Evolutionary conservation across 2,329 filamentous ascomycete species (phyloP), one percentile per base, ranked within the genome.

Genomic region (Purpureocillium lavendulum): DNA sequence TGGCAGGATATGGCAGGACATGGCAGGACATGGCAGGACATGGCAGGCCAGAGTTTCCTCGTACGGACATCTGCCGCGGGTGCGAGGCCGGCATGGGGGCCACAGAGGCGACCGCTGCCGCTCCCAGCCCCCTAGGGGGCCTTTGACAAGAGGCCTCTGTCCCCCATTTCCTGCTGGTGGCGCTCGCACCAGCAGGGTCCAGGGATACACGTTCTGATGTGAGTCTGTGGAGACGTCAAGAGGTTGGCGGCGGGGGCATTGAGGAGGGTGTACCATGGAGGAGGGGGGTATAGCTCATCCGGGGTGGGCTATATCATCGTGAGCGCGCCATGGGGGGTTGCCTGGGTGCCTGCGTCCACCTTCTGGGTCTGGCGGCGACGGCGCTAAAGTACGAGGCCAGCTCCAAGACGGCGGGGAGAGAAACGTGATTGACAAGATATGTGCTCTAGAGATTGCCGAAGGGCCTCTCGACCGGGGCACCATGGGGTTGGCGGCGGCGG

Each of bases 251-350:
- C 48, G 42, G 49, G 46, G 49, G 45, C 15, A 7, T 26, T 26
- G 21, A 26, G 15, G 26, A 30, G 35, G 35, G 26, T 16, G 34
- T 24, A 28, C 35, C 26, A 16, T 29, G 26, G 4, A 13, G 42
- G 50, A 26, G 21, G 48, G 52, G 53, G 43, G 42, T 54, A 51
- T 55, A 57, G 48, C 46, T 52, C 44, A 49, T 48, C 46, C 51
- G 51, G 48, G 55, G 54, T 52, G 41, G 46, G 46, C 44, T 52
- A 55, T 57, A 57, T 45, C 45, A 50, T 26, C 45, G 49, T 26
- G 10, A 6, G 21, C 21, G 21, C 21, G 10, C 21, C 5, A 26
- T 10, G 21, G 21, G 21, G 21, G 21, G n/a, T n/a, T n/a, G n/a
- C n/a, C n/a, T n/a, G n/a, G n/a, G 21, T 26, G 21, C 21, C 21